Evolutionary conservation across 306 rosid species (phyloP).

Genomic region (Glycine soja): DNA sequence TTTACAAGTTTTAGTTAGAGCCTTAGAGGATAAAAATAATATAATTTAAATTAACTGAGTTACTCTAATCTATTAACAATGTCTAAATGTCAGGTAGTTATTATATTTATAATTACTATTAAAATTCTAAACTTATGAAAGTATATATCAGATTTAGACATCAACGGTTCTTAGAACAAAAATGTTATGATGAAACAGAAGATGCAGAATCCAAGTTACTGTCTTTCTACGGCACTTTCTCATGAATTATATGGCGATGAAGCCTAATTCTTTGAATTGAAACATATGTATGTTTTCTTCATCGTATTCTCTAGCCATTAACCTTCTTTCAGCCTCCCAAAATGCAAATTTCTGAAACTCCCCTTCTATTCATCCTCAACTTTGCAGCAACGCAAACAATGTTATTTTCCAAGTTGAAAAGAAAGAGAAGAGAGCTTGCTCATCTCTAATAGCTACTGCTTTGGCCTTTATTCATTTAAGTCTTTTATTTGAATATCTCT

Average conservation of each 20-base stretch:
- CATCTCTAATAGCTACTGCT: neutral
- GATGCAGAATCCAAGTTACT: neutral
- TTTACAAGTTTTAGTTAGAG: neutral
- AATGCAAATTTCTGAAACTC: neutral
- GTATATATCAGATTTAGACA: neutral
- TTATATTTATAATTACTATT: neutral
- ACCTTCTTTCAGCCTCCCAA: neutral
- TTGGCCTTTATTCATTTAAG: neutral
- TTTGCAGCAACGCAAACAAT: neutral
- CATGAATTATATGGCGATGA: neutral
- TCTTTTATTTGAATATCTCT: constrained; percentile 11
- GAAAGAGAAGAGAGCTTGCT: neutral
- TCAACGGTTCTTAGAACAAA: neutral
- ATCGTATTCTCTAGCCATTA: neutral
- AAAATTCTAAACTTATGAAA: neutral
- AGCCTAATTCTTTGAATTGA: constrained; percentile 9
- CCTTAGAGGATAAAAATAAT: too few relatives aligned
- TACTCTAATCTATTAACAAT: neutral
- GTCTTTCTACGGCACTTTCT: neutral
- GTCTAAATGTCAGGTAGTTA: neutral
- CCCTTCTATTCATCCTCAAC: neutral
- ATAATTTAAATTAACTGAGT: neutral
- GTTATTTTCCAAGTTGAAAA: neutral
- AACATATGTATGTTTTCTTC: neutral
- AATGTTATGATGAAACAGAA: neutral